Evolutionary conservation across 1,284 basidiomycete species (phyloP), one percentile per base, ranked within the genome.

Genomic region (Microbotryum silenes-acaulis): DNA sequence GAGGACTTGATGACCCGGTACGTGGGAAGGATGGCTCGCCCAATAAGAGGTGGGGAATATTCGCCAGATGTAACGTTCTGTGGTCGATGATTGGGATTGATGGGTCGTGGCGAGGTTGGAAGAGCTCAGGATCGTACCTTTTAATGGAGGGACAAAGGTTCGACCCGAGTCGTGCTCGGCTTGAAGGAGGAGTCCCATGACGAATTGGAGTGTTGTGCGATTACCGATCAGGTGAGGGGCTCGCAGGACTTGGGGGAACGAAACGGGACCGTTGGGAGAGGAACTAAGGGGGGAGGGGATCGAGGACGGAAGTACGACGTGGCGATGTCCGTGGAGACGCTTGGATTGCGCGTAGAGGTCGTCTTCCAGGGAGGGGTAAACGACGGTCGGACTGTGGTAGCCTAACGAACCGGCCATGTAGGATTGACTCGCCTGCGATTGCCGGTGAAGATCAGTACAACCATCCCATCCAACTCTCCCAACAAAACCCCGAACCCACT

Each of bases 381-480:
- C 20, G 50, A 63, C 29, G 1, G 55, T 27, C 0, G 61, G 58
- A 12, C 60, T 52, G 49, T 65, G 58, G 56, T 33, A 65, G 16
- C 59, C 64, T 33, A 65, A 61, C 0, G 64, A 51, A 27, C 64
- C 59, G 14, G 61, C 61, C 33, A 65, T 65, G 59, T 63, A 60
- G 56, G 63, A 56, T 23, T 59, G 59, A 27, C 52, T 52, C 16
- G 51, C 54, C 64, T 65, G 61, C 12, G 12, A 27, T 27, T 27
- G 27, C 27, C 27, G 4, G 1, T 27, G 27, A 27, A 5, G 27
- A 27, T 27, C 27, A 27, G 27, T 27, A 27, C 27, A 6, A 27
- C 27, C 27, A 6, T 27, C 27, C 6, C 27, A 6, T 27, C 5
- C 27, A 6, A 6, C 27, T 27, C 27, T 27, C 27, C 4, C 3